Evolutionary conservation across 148 eudicot species (phyloP), one percentile per base, ranked within the genome.

Genomic region (Pharnaceum exiguum): DNA sequence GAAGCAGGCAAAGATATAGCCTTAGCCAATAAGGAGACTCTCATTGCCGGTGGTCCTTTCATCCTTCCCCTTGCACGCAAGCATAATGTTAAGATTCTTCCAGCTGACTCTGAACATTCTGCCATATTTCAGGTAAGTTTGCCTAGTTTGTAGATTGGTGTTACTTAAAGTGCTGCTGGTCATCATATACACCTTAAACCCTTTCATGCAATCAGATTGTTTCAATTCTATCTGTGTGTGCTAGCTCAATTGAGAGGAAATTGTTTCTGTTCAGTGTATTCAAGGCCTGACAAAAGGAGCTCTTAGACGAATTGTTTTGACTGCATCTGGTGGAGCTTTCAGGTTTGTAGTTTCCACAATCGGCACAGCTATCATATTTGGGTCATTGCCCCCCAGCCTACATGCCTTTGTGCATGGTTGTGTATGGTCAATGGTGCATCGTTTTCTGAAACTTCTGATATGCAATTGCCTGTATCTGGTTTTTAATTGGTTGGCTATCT

Each of bases 41-140:
- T 94, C 31, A 94, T 94, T 73, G 99, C 99, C 40, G 99, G 99
- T 19, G 99, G 99, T 36, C 99, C 99, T 60, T 94, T 94, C 79
- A 96, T 94, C 55, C 99, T 94, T 72, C 99, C 99, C 49, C 95
- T 94, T 59, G 99, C 99, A 11, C 77, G 65, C 42, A 94, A 94
- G 81, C 96, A 94, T 66, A 94, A 94, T 11, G 96, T 94, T 22
- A 94, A 94, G 77, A 94, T 94, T 80, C 99, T 94, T 71, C 99
- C 99, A 50, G 99, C 99, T 26, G 99, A 94, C 77, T 94, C 99
- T 7, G 99, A 94, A 69, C 99, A 94, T 75, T 94, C 99, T 63
- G 99, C 99, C 29, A 86, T 94, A 72, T 94, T 94, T 70, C 99
- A 94, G 96, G 99, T 86, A 60, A 55, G 35, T 23, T 59, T 17